Evolutionary conservation across 2,329 filamentous ascomycete species (phyloP), one percentile per base, ranked within the genome.

Genomic region (Epichloe sylvatica): DNA sequence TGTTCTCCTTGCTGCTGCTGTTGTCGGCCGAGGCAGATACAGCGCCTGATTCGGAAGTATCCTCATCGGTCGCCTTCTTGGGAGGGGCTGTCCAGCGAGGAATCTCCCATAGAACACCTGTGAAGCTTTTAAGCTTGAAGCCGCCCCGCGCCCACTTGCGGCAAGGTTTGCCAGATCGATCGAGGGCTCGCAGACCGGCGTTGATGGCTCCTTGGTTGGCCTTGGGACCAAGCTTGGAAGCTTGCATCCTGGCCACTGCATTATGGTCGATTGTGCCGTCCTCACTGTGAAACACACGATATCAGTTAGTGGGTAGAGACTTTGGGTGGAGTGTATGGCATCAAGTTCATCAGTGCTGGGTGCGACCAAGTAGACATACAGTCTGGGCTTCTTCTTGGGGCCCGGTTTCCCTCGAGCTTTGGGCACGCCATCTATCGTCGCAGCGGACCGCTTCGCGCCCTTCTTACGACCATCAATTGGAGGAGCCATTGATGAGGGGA

Each of bases 181-280:
- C 92, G 55, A 98, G 84, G 12, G 92, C 91, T 49, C 92, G 87
- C 46, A 98, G 82, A 47, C 88, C 87, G 49, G 92, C 92, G 64
- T 98, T 98, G 75, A 98, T 98, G 52, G 91, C 91, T 55, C 92
- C 92, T 60, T 91, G 86, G 65, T 96, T 97, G 47, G 91, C 91
- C 68, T 96, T 97, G 57, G 92, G 92, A 3, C 91, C 91, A 25
- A 97, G 83, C 66, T 94, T 94, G 46, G 75, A 72, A 49, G 75
- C 74, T 5, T 71, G 70, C 43, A 72, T 68, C 58, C 74, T 70
- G 52, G 66, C 65, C 57, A 67, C 66, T 53, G 70, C 69, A 60
- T 71, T 71, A 57, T 78, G 74, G 57, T 83, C 80, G 60, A 79
- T 74, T 33, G 75, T 74, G 33, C 79, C 78, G 58, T 83, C 80